Evolutionary conservation across 2,329 filamentous ascomycete genomes (phyloP), one percentile per base, ranked within the genome.

Genomic region (Xylariomycetidae sp.): DNA sequence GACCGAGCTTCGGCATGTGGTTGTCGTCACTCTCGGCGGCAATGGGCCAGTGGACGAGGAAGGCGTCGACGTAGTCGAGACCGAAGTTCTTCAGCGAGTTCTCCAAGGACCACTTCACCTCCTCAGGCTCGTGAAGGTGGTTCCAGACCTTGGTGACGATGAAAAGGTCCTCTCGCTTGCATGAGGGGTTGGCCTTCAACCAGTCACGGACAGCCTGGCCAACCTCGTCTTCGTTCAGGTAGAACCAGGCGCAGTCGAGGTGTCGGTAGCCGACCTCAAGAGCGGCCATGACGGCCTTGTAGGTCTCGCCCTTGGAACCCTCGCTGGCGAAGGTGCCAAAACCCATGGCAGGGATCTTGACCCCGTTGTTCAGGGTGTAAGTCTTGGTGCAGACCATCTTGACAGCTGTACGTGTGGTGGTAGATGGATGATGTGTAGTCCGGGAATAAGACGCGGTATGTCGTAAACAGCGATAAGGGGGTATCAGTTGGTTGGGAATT

Each of bases 81-180:
- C 67, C 66, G 24, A 77, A 59, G 30, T 64, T 64, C 46, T 68
- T 61, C 34, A 78, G 56, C 4, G 72, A 73, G 41, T 65, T 66
- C 36, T 70, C 58, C 32, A 76, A 59, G 43, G 74, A 68, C 54
- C 54, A 58, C 43, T 71, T 67, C 9, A 83, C 79, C 43, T 76
- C 72, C 28, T 76, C 66, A 0, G 70, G 72, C 43, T 73, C 66
- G 57, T 80, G 76, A 61, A 76, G 76, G 47, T 76, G 71, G 61
- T 82, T 80, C 65, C 81, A 79, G 25, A 84, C 68, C 63, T 84
- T 85, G 42, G 77, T 81, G 38, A 77, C 82, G 37, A 76, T 54
- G 64, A 70, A 76, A 48, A 76, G 64, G 40, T 75, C 64, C 31
- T 65, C 59, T 17, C 72, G 64, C 34, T 68, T 65, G 6, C 75